Conservation (phyloP, 2,329 filamentous ascomycete species). For the Colletotrichum ledebouriae region DNA sequence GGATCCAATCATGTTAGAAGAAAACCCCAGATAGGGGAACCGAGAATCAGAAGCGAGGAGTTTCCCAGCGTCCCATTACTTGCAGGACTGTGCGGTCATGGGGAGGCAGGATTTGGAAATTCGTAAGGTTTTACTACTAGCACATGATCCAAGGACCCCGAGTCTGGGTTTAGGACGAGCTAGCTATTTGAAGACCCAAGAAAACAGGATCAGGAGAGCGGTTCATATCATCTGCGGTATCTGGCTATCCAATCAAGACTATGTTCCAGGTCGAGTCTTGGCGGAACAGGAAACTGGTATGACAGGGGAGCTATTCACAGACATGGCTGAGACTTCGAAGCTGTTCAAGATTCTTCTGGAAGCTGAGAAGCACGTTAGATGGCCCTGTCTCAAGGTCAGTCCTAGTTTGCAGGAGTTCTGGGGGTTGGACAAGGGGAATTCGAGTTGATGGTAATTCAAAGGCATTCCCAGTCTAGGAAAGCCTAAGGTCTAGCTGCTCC, state of each 20-base stretch:
- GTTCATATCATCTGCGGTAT: not conserved
- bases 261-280: conserved; percentile 1
- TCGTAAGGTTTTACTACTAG: not conserved
- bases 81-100: not conserved
- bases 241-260: conserved; percentile 1
- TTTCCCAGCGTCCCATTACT: not conserved
- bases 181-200: not conserved
- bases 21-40: too few species aligned
- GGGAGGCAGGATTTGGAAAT: not conserved
- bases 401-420: not conserved
- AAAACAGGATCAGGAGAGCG: conserved; percentile 1
- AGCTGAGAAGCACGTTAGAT: conserved; percentile 4
- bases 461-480: too few species aligned
- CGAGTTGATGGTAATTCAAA: not conserved
- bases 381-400: conserved; percentile 4
- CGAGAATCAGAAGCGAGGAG: too few species aligned
- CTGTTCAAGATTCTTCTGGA: not conserved
- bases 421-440: not conserved
- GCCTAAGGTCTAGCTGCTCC: too few species aligned
- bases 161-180: not conserved
- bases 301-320: conserved; percentile 1
- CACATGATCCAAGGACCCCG: not conserved
- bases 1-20: too few species aligned
- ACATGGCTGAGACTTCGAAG: not conserved
- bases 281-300: not conserved